Evolutionary conservation across 768 basidiomycete species (phyloP), one percentile per base, ranked within the genome.

Genomic region (Termitomyces sp.): DNA sequence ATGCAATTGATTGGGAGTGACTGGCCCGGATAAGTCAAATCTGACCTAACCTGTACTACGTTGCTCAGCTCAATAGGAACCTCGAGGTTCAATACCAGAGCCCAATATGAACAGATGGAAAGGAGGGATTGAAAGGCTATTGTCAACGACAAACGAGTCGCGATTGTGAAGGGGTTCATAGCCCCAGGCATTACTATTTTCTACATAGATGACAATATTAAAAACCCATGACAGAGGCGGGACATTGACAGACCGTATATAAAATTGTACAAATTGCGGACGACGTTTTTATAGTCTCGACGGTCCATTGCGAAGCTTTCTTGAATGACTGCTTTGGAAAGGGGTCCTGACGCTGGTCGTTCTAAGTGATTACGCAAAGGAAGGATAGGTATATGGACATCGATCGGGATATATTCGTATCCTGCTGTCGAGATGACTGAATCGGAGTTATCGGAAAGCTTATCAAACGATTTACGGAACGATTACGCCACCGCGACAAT

Each of bases 281-380:
- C 74, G 14, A 75, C 61, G 30, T 66, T 60, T 7, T 56, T 21
- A 53, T 75, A 76, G 57, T 73, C 69, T 14, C 76, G 68, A 11
- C 76, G 66, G 14, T 61, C 66, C 7, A 63, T 35, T 28, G 62
- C 60, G 56, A 76, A 73, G 2, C 62, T 68, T 21, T 74, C 74
- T 62, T 76, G 74, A 22, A 77, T 74, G 55, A 74, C 74, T 2
- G 71, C 74, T 50, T 68, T 69, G 19, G 73, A 69, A 41, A 77
- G 65, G n/a, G 61, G 54, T 1, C 66, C 56, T 7, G 55, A 51
- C 5, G 55, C 32, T 26, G 53, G 14, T n/a, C 59, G 67, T 12
- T 62, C 59, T 3, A 62, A 66, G 14, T 70, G 57, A 34, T 65
- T 42, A 11, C 64, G 67, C 9, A 73, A 54, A 51, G 73, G 68